Evolutionary conservation across 257 asterid species (phyloP).

Genomic region (Paraleonurus japonicus): DNA sequence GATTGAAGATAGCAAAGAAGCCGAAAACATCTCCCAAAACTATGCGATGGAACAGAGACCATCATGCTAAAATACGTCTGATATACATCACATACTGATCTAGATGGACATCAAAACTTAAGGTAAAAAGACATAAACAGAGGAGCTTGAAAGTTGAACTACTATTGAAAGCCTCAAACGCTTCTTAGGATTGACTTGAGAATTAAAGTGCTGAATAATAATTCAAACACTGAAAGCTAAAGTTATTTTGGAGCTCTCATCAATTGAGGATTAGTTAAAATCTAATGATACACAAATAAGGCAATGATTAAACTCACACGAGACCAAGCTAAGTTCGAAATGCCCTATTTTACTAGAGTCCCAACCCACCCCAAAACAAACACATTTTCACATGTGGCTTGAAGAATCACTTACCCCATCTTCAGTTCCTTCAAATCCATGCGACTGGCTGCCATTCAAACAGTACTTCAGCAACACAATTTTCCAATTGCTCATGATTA

Average conservation of each 20-base stretch:
- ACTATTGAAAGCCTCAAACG: constrained; percentile 9
- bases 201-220: neutral
- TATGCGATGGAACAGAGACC: no score
- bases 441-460: constrained; percentile 70
- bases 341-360: neutral
- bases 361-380: neutral
- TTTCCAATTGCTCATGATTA: constrained; percentile 1
- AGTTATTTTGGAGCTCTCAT: neutral
- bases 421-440: constrained; percentile 97
- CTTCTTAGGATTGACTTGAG: neutral
- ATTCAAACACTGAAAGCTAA: neutral
- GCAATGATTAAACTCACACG: neutral
- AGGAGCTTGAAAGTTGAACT: neutral
- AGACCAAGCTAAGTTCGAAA: neutral
- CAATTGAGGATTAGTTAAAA: neutral
- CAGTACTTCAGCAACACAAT: constrained; percentile 27
- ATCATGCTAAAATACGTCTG: no score
- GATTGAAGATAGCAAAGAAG: neutral
- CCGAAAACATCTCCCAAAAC: no score
- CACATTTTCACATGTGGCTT: neutral
- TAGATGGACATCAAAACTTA: no score
- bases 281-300: neutral
- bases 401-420: constrained; percentile 74
- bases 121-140: no score
- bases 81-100: no score